Conservation (phyloP, 441 rosid genomes). For the Erodium texanum region DNA sequence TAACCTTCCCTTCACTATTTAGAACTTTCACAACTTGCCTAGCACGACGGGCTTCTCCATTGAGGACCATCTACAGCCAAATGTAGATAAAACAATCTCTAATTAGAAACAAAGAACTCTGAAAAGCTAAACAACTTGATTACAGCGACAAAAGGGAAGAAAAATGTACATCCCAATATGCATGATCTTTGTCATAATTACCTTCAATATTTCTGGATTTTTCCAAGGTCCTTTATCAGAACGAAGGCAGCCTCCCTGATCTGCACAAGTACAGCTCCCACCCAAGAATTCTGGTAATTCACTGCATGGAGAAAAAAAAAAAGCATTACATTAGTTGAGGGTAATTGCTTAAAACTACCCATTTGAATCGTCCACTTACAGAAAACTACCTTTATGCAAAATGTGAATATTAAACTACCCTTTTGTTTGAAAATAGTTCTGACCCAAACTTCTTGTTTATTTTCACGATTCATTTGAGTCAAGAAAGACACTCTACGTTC, state of each 20-base stretch:
- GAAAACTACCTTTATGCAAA: too few species aligned
- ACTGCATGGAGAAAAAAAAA: conserved; percentile 30
- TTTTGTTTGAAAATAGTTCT: too few species aligned
- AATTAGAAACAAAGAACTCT: background rate
- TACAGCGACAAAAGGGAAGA: conserved; percentile 5
- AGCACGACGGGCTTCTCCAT: conserved; percentile 62
- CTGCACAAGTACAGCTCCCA: conserved; percentile 79
- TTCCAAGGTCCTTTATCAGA: conserved; percentile 99
- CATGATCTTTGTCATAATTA: conserved; percentile 12
- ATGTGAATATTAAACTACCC: too few species aligned
- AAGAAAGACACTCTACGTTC: too few species aligned
- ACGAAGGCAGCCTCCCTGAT: conserved; percentile 90
- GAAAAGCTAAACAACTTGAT: too few species aligned
- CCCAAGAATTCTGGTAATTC: conserved; percentile 97
- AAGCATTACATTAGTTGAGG: too few species aligned
- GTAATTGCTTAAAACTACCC: too few species aligned
- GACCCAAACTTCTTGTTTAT: too few species aligned
- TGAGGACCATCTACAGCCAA: conserved; percentile 65
- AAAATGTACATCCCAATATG: background rate
- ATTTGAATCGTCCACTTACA: too few species aligned
- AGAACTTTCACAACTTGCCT: conserved; percentile 88
- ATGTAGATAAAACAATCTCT: conserved; percentile 17
- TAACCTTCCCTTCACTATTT: conserved; percentile 81
- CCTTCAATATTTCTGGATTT: conserved; percentile 84
- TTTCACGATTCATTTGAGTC: too few species aligned